Evolutionary conservation across 345 rosid species (phyloP).

Genomic region (Hibiscus mutabilis): DNA sequence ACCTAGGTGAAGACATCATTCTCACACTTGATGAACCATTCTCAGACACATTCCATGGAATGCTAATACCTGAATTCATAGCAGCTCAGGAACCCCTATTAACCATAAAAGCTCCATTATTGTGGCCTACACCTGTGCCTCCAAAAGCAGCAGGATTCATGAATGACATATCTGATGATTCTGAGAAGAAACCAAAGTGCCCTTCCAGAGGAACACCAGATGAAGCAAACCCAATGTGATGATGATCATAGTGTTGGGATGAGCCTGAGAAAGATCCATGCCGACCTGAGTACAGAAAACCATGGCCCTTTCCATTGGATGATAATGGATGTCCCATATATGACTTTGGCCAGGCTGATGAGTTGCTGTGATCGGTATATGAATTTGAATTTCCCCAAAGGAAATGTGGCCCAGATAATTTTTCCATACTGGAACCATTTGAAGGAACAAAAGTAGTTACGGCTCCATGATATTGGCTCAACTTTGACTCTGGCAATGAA

Average conservation of each 20-base stretch:
- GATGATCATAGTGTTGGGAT: constrained; percentile 37
- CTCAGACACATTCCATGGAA: constrained; percentile 46
- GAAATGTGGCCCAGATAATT: constrained; percentile 74
- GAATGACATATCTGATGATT: constrained; percentile 63
- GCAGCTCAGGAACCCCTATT: too few relatives aligned
- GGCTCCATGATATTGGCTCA: constrained; percentile 36
- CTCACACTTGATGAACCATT: constrained; percentile 50
- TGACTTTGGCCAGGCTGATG: constrained; percentile 62
- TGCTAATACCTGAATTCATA: constrained; percentile 37
- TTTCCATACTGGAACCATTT: constrained; percentile 46
- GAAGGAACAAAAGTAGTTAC: constrained; percentile 38
- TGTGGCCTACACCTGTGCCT: too few relatives aligned
- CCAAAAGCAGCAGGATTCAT: too few relatives aligned
- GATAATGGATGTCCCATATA: constrained; percentile 49
- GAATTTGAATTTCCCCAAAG: constrained; percentile 87
- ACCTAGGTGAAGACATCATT: constrained; percentile 70
- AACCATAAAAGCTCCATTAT: too few relatives aligned
- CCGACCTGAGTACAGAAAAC: constrained; percentile 36
- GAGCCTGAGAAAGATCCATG: constrained; percentile 44
- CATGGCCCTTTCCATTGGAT: constrained; percentile 41
- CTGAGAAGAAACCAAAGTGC: constrained; percentile 65
- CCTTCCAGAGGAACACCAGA: constrained; percentile 72
- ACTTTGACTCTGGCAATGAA: constrained; percentile 46
- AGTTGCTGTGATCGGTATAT: constrained; percentile 43
- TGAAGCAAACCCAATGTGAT: constrained; percentile 92